Evolutionary conservation across 2,329 filamentous ascomycete genomes (phyloP).

Genomic region (Fusarium denticulatum): DNA sequence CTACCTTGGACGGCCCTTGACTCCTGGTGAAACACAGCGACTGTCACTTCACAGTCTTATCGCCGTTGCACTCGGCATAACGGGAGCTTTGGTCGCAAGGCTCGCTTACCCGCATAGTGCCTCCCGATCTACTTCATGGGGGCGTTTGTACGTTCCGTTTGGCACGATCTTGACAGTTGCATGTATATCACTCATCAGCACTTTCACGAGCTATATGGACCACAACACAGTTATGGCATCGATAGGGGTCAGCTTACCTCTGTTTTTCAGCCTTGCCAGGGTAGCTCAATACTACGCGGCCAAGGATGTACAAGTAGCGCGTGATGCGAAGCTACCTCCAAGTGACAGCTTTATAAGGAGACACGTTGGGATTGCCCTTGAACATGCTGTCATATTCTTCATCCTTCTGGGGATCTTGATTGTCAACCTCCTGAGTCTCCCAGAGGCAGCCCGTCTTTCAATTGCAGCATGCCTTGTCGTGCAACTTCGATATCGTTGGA

Average conservation of each 20-base stretch:
- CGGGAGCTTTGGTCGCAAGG: conserved; percentile 14
- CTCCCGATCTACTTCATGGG: conserved; percentile 30
- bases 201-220: neutral
- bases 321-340: conserved; percentile 1
- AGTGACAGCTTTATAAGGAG: neutral
- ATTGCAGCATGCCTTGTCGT: conserved; percentile 17
- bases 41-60: conserved; percentile 22
- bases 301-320: conserved; percentile 13
- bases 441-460: conserved; percentile 28
- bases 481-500: conserved; percentile 11
- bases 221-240: conserved; percentile 19
- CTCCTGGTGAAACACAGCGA: neutral
- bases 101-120: conserved; percentile 2
- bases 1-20: conserved; percentile 19
- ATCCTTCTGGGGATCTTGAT: conserved; percentile 1
- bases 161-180: conserved; percentile 2
- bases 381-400: conserved; percentile 18
- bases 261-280: conserved; percentile 29
- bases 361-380: conserved; percentile 15
- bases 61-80: conserved; percentile 25
- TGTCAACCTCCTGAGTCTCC: neutral
- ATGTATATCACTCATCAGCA: neutral
- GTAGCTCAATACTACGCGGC: conserved; percentile 32
- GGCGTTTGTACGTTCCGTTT: conserved; percentile 27
- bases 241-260: conserved; percentile 26